Conservation (phyloP, 2,329 filamentous ascomycete genomes). For the Exophiala phaeomuriformis region DNA sequence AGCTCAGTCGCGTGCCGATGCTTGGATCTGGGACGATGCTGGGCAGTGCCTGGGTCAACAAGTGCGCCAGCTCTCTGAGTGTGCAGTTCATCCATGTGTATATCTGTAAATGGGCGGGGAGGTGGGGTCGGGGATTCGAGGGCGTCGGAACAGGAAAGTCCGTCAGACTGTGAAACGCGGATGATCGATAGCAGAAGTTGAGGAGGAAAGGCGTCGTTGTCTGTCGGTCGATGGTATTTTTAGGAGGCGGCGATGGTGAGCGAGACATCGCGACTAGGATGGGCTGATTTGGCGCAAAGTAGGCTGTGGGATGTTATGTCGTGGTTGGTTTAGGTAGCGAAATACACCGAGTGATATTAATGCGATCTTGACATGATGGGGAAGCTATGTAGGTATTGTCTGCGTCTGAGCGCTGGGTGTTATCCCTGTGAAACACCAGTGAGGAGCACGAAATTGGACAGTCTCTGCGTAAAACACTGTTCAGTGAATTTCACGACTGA, state of each 20-base stretch:
- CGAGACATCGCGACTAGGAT: conserved; percentile 17
- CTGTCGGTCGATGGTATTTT: conserved; percentile 53
- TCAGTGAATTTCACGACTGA: no score
- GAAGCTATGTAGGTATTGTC: no score
- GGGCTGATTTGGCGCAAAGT: no score
- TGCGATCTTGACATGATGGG: no score
- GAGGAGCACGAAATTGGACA: no score
- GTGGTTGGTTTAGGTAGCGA: no score
- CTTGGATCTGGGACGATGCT: conserved; percentile 58
- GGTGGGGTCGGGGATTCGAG: conserved; percentile 51
- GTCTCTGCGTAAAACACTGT: no score
- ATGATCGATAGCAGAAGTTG: conserved; percentile 73
- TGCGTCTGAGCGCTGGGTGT: no score
- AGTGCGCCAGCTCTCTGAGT: conserved; percentile 69
- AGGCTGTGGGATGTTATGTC: no score
- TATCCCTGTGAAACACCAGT: no score
- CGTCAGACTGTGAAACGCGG: conserved; percentile 57
- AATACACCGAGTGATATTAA: no score
- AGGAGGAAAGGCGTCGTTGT: conserved; percentile 73
- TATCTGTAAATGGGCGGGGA: conserved; percentile 65
- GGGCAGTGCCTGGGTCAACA: conserved; percentile 63
- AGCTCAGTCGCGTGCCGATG: conserved; percentile 76
- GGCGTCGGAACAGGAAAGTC: conserved; percentile 34
- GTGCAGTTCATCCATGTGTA: conserved; percentile 83
- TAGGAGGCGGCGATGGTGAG: conserved; percentile 20